phyloP scores from a whole-genome alignment of 768 basidiomycete species.

The Rhizopogon vulgaris region DNA sequence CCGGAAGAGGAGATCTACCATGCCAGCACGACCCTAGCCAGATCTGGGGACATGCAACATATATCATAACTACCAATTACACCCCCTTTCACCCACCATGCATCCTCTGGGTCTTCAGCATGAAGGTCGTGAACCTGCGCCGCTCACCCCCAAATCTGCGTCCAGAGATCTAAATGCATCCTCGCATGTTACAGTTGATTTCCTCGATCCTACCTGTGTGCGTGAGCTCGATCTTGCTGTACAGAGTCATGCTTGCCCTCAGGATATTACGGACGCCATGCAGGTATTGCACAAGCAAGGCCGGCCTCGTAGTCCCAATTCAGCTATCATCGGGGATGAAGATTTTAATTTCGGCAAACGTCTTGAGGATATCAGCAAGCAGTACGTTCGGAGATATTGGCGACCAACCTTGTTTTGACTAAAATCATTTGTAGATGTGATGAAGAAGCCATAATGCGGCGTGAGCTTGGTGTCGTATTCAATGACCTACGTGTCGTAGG shows the following conservation, averaged over 20 bases:
- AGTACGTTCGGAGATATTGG: conserved; percentile 4
- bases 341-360: conserved; percentile 9
- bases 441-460: conserved; percentile 24
- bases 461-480: conserved; percentile 47
- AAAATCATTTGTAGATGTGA: conserved; percentile 20
- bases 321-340: neutral
- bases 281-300: neutral
- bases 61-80: neutral
- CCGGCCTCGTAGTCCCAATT: neutral
- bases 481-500: conserved; percentile 48
- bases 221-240: neutral
- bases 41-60: no score
- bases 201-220: no score
- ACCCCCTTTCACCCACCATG: neutral
- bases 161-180: neutral
- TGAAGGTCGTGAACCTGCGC: neutral
- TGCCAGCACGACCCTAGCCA: no score
- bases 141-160: neutral
- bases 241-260: no score
- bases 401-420: neutral
- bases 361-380: conserved; percentile 10
- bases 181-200: neutral
- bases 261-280: neutral
- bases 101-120: neutral
- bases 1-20: no score